Evolutionary conservation across 257 asterid genomes (phyloP).

Genomic region (Solanum etuberosum): DNA sequence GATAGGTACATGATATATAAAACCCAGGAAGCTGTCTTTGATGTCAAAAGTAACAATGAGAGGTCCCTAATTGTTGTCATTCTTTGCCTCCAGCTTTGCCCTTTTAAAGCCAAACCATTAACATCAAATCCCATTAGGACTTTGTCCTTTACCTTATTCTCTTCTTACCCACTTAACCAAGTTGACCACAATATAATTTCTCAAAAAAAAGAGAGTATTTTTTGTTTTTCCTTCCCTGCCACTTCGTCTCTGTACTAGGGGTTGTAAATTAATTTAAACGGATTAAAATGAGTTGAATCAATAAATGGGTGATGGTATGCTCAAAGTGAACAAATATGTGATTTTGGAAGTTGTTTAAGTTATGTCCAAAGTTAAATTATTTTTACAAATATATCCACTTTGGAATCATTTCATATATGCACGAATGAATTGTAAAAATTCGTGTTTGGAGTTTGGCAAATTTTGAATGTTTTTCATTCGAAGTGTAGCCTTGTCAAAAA

Average conservation of each 20-base stretch:
- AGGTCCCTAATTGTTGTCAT: not conserved
- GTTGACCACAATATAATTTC: not conserved
- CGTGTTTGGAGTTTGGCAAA: not conserved
- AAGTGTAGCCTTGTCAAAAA: not conserved
- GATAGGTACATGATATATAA: not conserved
- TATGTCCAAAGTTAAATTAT: not conserved
- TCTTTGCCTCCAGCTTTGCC: not conserved
- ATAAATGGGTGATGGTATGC: not conserved
- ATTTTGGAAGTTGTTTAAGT: not conserved
- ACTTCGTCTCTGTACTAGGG: not conserved
- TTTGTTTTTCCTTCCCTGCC: not conserved
- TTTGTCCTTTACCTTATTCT: not conserved
- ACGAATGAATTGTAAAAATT: not conserved
- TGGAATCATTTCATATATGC: not conserved
- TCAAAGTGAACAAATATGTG: not conserved
- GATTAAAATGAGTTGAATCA: not conserved
- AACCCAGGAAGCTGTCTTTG: not conserved
- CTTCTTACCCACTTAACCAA: not conserved
- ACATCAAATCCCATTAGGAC: not conserved
- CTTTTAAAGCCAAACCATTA: slow-evolving; percentile 10
- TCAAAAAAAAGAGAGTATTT: not conserved
- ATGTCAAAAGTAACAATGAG: not conserved
- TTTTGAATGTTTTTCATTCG: too few species aligned
- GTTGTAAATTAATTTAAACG: not conserved
- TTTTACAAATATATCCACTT: not conserved